Conservation (phyloP, 805 yeast species). For the Candida gorgasii region DNA sequence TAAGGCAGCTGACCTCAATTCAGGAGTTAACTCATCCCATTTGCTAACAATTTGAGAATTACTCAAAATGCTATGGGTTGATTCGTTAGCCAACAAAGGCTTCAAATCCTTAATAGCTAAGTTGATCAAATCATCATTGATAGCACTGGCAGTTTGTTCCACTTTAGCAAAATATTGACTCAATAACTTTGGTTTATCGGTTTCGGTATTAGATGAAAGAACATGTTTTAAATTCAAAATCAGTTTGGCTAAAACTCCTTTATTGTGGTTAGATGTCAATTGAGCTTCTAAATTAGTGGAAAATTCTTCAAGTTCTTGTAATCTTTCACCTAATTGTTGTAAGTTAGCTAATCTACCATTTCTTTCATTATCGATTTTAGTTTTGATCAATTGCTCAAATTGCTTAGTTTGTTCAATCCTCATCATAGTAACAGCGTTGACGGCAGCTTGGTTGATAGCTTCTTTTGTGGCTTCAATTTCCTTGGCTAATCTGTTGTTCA, state of each 20-base stretch:
- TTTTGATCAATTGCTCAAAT: slow-evolving; percentile 33
- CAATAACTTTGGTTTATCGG: slow-evolving; percentile 28
- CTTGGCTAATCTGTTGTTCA: slow-evolving; percentile 52
- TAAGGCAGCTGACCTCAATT: slow-evolving; percentile 83
- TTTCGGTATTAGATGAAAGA: slow-evolving; percentile 20
- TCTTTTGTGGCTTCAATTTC: slow-evolving; percentile 71
- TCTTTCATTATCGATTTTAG: slow-evolving; percentile 50
- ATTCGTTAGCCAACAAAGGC: slow-evolving; percentile 36
- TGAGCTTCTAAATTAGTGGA: slow-evolving; percentile 44
- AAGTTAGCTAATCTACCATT: slow-evolving; percentile 74
- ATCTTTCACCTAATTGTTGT: slow-evolving; percentile 54
- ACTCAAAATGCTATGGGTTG: slow-evolving; percentile 61
- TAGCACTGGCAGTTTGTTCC: slow-evolving; percentile 19
- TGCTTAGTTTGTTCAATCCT: slow-evolving; percentile 67
- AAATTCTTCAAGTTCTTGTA: slow-evolving; percentile 57
- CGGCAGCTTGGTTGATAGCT: slow-evolving; percentile 67
- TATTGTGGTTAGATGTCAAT: slow-evolving; percentile 33
- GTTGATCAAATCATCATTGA: slow-evolving; percentile 36
- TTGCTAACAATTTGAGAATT: slow-evolving; percentile 76
- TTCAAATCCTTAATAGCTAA: slow-evolving; percentile 35
- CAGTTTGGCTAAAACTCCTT: slow-evolving; percentile 31
- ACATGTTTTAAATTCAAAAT: slow-evolving; percentile 34
- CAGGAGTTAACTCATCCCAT: slow-evolving; percentile 79
- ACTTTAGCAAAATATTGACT: slow-evolving; percentile 39
- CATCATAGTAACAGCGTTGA: slow-evolving; percentile 67